Conservation (phyloP, 805 yeast species). For the Tetrapisispora taiwanensis region DNA sequence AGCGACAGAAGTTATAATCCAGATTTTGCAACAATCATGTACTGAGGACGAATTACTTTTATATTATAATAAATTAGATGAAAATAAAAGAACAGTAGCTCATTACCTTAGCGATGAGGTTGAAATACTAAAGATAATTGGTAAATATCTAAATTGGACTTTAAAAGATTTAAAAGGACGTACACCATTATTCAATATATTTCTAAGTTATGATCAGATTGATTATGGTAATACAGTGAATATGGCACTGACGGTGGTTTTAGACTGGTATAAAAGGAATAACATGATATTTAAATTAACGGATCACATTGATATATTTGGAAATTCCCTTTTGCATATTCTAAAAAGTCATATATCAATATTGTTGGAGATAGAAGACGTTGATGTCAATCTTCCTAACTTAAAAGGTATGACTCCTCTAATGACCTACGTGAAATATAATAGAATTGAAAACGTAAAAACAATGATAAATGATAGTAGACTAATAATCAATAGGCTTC, state of each 20-base stretch:
- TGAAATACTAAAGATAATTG: constrained; percentile 42
- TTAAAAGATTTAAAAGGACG: constrained; percentile 52
- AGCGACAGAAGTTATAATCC: constrained; percentile 39
- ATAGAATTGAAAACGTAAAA: constrained; percentile 49
- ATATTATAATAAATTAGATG: constrained; percentile 46
- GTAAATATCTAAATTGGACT: constrained; percentile 59
- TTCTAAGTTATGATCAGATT: constrained; percentile 72
- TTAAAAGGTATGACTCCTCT: constrained; percentile 54
- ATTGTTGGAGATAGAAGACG: constrained; percentile 29
- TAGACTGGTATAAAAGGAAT: constrained; percentile 32
- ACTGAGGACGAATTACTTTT: constrained; percentile 36
- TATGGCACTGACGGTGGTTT: constrained; percentile 37
- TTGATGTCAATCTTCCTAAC: constrained; percentile 55
- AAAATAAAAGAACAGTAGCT: constrained; percentile 50
- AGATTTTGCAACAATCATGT: constrained; percentile 34
- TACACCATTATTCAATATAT: constrained; percentile 71
- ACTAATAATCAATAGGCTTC: constrained; percentile 29
- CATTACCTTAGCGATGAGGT: constrained; percentile 60
- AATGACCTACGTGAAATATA: constrained; percentile 59
- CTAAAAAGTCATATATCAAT: constrained; percentile 41
- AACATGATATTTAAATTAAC: constrained; percentile 33
- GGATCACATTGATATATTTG: constrained; percentile 62
- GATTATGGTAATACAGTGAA: constrained; percentile 43
- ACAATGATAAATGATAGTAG: constrained; percentile 41
- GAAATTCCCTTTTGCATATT: constrained; percentile 71